Conservation (phyloP, 2,329 filamentous ascomycete genomes). For the Sporothrix humicola region DNA sequence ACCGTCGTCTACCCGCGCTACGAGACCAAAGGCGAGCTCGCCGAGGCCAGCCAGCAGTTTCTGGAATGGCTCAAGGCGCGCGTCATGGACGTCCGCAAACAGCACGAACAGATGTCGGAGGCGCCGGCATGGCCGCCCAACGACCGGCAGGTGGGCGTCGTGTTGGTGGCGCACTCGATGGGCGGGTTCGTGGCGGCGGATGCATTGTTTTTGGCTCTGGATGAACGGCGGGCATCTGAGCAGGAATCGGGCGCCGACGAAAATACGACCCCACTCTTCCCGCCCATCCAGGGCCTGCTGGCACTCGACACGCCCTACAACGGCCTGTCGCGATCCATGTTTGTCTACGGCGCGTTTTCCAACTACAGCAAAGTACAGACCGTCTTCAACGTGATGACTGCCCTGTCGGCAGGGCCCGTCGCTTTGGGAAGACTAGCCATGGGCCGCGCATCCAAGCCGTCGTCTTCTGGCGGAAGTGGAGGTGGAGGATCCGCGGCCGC, state of each 20-base stretch:
- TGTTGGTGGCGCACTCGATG: conserved; percentile 85
- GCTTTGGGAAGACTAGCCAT: conserved; percentile 42
- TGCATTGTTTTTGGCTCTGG: conserved; percentile 72
- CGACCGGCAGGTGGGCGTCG: conserved; percentile 78
- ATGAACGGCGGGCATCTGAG: conserved; percentile 56
- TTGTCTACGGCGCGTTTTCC: conserved; percentile 65
- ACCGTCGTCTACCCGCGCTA: conserved; percentile 72
- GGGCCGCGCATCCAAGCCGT: not conserved
- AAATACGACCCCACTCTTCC: conserved; percentile 62
- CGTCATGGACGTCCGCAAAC: conserved; percentile 78
- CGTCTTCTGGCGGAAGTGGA: conserved; percentile 35
- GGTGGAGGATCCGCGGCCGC: conserved; percentile 35
- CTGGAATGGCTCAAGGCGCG: conserved; percentile 72
- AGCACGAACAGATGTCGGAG: conserved; percentile 70
- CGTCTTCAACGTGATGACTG: conserved; percentile 64
- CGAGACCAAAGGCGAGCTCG: conserved; percentile 73
- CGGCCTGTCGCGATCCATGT: conserved; percentile 65
- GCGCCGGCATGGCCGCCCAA: conserved; percentile 74
- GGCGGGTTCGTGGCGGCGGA: conserved; percentile 86
- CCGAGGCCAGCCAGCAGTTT: conserved; percentile 53
- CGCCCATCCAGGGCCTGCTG: conserved; percentile 78
- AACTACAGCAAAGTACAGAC: conserved; percentile 63
- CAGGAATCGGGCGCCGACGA: conserved; percentile 35
- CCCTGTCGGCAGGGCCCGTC: conserved; percentile 57
- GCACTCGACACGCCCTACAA: conserved; percentile 88